Conservation (phyloP, 2,329 filamentous ascomycete species). For the Apiospora malaysiana region DNA sequence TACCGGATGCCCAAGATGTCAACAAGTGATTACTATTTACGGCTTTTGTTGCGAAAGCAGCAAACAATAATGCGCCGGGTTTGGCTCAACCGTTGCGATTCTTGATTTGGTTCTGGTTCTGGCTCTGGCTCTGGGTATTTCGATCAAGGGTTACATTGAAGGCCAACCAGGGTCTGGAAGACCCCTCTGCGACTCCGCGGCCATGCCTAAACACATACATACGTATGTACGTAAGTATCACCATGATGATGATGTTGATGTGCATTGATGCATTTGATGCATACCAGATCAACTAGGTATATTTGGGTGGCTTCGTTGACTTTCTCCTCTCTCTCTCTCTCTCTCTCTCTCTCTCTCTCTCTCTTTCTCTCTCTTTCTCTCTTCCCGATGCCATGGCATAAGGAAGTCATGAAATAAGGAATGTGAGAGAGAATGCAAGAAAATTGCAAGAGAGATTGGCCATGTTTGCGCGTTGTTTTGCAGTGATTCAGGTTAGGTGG, state of each 20-base stretch:
- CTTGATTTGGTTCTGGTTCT: neutral
- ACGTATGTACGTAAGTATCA: too few species aligned
- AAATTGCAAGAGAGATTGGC: neutral
- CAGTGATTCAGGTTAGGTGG: too few species aligned
- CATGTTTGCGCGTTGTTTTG: too few species aligned
- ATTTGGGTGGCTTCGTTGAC: neutral
- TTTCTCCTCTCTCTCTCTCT: neutral
- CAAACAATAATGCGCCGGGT: neutral
- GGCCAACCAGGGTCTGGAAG: neutral
- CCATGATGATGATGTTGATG: too few species aligned
- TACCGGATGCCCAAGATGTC: neutral
- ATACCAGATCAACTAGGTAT: too few species aligned
- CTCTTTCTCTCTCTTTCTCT: neutral
- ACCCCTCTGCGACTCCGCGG: too few species aligned
- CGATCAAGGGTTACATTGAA: constrained; percentile 9
- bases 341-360: neutral
- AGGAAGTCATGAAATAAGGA: neutral
- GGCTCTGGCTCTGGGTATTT: neutral
- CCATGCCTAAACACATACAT: too few species aligned
- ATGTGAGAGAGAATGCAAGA: neutral
- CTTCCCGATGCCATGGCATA: neutral
- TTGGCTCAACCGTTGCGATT: neutral
- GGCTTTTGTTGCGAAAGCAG: neutral
- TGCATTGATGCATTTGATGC: too few species aligned
- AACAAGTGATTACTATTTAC: constrained; percentile 3